phyloP scores from a whole-genome alignment of 2,329 filamentous ascomycete species.

The Fusarium piperis region DNA sequence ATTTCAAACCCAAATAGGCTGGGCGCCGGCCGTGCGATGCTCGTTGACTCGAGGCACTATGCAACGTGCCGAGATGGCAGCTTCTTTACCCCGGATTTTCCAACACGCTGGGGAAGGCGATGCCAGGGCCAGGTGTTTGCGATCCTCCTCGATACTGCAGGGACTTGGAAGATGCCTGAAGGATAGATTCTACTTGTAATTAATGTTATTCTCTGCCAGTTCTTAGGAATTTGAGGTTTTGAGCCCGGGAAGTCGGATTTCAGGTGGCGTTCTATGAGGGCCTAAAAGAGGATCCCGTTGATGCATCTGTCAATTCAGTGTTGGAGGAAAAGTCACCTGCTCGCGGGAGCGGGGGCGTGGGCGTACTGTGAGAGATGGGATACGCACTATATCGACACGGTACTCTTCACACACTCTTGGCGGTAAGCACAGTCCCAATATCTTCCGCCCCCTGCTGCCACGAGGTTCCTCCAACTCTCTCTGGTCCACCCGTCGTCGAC shows the following conservation, averaged over 20 bases:
- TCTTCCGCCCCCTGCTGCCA: background rate
- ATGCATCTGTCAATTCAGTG: slow-evolving; percentile 4
- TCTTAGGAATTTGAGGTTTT: slow-evolving; percentile 13
- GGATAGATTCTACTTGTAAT: background rate
- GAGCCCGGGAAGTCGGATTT: slow-evolving; percentile 13
- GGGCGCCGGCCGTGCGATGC: slow-evolving; percentile 17
- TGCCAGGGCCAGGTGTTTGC: slow-evolving; percentile 34
- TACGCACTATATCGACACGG: slow-evolving; percentile 1
- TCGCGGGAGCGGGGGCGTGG: slow-evolving; percentile 22
- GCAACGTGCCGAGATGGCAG: slow-evolving; percentile 25
- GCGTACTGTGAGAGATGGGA: background rate
- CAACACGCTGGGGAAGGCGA: slow-evolving; percentile 31
- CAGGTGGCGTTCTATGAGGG: slow-evolving; percentile 23
- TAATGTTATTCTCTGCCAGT: background rate
- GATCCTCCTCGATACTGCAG: slow-evolving; percentile 29
- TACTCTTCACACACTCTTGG: background rate
- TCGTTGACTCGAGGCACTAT: slow-evolving; percentile 1
- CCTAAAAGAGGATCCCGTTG: slow-evolving; percentile 1
- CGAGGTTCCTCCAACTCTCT: background rate
- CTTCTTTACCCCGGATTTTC: slow-evolving; percentile 39
- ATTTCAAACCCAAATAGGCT: slow-evolving; percentile 26
- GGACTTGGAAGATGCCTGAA: slow-evolving; percentile 6
- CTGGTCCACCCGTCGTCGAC: background rate
- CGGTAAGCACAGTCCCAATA: background rate
- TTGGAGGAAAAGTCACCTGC: slow-evolving; percentile 29